Evolutionary conservation across 371 early-diverging fungal genomes (phyloP), one percentile per base, ranked within the genome.

Genomic region (Zychaea mexicana): DNA sequence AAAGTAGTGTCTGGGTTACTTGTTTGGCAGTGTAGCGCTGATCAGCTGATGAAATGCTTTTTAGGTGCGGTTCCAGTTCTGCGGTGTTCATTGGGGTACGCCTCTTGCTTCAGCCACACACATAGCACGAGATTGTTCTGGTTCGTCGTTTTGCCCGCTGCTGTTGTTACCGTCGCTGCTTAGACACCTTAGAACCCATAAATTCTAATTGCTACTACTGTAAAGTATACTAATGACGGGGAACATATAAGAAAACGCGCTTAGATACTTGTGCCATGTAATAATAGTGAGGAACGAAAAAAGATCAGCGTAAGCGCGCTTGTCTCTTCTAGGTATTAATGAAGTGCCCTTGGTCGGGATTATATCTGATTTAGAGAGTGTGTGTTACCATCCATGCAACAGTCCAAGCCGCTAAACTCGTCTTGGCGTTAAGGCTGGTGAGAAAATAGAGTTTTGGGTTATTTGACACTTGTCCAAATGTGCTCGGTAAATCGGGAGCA

Each of bases 81-180:
- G 15, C 15, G 39, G 15, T 12, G 42, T 42, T 19, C 6, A 17
- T 17, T 22, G 38, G 15, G 38, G 38, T 22, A 49, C 49, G 49
- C 49, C 49, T 49, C 49, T n/a, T n/a, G n/a, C n/a, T 49, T 49
- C 49, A 49, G 49, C 49, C 49, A 49, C 49, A 49, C 22, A 49
- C n/a, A 9, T 46, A 46, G 6, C n/a, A 46, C n/a, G 46, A 15
- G 46, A 7, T 46, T 21, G 46, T n/a, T 7, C n/a, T 46, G 1
- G 10, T 46, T 2, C n/a, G 6, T 21, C n/a, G 6, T 13, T 21
- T 3, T 21, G 10, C 19, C 3, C 7, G 7, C n/a, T 3, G 10
- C 46, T 21, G 17, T 1, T n/a, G n/a, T n/a, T n/a, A n/a, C n/a
- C n/a, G n/a, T n/a, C n/a, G n/a, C n/a, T n/a, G n/a, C n/a, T n/a